Base-by-base conservation (phyloP, 805 yeast species). In the Candida taoyuanica region DNA sequence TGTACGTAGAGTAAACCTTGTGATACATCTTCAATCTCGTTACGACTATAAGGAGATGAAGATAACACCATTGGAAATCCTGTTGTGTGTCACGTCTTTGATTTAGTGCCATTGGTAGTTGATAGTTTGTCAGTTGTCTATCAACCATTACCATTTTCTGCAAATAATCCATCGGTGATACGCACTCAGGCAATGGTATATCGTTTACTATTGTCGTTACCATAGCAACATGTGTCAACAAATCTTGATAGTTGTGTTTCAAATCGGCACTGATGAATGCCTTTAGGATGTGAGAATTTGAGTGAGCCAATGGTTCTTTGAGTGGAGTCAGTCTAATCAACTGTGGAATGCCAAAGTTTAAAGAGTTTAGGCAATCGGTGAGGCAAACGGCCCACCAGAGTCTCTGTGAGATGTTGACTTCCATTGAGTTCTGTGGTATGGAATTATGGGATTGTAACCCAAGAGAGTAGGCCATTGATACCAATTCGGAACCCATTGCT, bases 321-420 rank as follows among this genome's bases (percentile, higher is more conserved):
- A 47, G 42, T 0, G 43, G 17, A 3, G 35, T 27, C 5, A 47
- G 29, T 30, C 48, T 41, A 3, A 52, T 37, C 28, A 52, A 29
- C 3, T 49, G 31, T 9, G 56, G 54, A 1, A 39, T 31, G 1
- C 43, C 33, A 17, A 40, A 44, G 24, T 36, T 44, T 8, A 50
- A 21, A 5, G 56, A 45, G 21, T 46, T 48, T 24, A 48, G 19
- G 3, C 46, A 42, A 25, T 52, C 56, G 24, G 46, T 40, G 25
- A 43, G 49, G 23, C 53, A 46, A 3, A 52, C 38, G 21, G 45
- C 35, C 56, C 56, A 52, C 56, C 56, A 52, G 1, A 48, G 29
- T 27, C 36, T 42, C 12, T 47, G 47, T 5, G 48, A 30, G 3
- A 35, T 26, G 21, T 50, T 53, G 15, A 42, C 17, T 15, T 51